Percentiles rank a stretch among this genome's conserved stretches.
phyloP scores from a whole-genome alignment of 2,329 filamentous ascomycete species.

The Chaetomiaceae sp. region DNA sequence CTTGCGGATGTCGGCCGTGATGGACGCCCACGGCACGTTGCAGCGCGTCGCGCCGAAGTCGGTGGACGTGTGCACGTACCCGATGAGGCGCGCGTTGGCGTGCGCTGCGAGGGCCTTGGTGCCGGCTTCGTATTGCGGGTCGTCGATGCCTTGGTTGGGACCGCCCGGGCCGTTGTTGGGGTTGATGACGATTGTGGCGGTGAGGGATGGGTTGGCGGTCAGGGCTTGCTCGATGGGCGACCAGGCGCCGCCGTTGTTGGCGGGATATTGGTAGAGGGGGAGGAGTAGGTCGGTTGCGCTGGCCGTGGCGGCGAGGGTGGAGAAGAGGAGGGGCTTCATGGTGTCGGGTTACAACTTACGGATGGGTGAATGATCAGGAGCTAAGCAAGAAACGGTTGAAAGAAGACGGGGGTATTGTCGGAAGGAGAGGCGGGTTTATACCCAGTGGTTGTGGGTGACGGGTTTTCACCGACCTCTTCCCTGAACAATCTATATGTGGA shows the following conservation, averaged over 20 bases:
- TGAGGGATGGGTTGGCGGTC: slow-evolving; percentile 9
- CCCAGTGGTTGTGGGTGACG: too few species aligned
- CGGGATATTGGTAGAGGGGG: slow-evolving; percentile 17
- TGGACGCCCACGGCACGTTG: background rate
- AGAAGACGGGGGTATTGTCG: background rate
- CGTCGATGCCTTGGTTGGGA: slow-evolving; percentile 1
- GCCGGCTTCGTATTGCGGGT: slow-evolving; percentile 10
- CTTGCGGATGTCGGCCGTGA: slow-evolving; percentile 9
- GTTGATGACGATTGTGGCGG: slow-evolving; percentile 15
- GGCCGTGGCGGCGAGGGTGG: background rate
- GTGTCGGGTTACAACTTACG: too few species aligned
- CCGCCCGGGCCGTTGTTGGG: slow-evolving; percentile 16
- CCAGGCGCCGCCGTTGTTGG: slow-evolving; percentile 14
- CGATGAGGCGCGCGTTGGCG: slow-evolving; percentile 12
- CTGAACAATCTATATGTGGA: too few species aligned
- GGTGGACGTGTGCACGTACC: slow-evolving; percentile 16
- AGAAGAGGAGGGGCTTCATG: slow-evolving; percentile 1
- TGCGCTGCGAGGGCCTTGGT: slow-evolving; percentile 5
- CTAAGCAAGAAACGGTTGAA: too few species aligned
- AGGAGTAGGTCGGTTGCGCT: slow-evolving; percentile 12
- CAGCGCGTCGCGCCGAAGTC: slow-evolving; percentile 15
- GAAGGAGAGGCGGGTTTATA: background rate
- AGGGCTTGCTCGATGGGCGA: slow-evolving; percentile 9
- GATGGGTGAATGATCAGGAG: too few species aligned
- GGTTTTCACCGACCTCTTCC: too few species aligned